These are phyloP conservation scores for Globisporangium middletonii DNA, from an alignment of 352 stramenopile genomes.

Conservation along the genomic window DNA sequence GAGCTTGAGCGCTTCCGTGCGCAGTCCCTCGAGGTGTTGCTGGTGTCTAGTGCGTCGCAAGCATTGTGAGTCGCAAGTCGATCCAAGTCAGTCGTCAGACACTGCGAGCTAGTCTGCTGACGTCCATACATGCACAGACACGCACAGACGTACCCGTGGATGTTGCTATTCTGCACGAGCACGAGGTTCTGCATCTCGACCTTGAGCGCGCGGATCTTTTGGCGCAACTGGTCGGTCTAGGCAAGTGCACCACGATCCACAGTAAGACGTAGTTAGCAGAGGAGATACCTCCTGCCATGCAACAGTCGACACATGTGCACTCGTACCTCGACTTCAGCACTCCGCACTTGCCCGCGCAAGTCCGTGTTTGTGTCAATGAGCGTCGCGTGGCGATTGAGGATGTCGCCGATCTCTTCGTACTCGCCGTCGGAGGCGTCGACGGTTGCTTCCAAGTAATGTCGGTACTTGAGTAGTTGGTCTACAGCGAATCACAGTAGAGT, in stretches of 20 bases:
- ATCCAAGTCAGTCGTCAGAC: background rate
- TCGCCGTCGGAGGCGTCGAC: constrained; percentile 79
- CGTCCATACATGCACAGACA: background rate
- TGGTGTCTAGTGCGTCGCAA: constrained; percentile 28
- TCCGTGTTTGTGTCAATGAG: constrained; percentile 87
- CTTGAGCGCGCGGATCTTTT: constrained; percentile 72
- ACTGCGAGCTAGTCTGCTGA: background rate
- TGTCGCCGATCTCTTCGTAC: constrained; percentile 82
- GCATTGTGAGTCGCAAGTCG: background rate
- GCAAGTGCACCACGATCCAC: background rate
- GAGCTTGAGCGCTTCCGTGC: constrained; percentile 69
- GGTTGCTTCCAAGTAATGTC: constrained; percentile 75
- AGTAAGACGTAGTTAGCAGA: background rate
- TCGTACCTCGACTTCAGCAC: constrained; percentile 52
- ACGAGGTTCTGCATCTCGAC: constrained; percentile 80
- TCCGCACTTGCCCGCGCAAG: constrained; percentile 63
- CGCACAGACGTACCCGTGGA: constrained; percentile 35
- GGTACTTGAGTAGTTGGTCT: constrained; percentile 80
- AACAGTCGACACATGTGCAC: background rate
- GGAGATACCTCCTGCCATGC: background rate
- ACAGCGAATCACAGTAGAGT: background rate
- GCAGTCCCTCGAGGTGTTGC: constrained; percentile 76
- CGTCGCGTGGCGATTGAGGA: constrained; percentile 81
- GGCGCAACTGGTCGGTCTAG: constrained; percentile 65
- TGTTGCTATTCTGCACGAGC: constrained; percentile 81